Evolutionary conservation across 345 rosid genomes (phyloP), one percentile per base, ranked within the genome.

Genomic region (Populus nigra): DNA sequence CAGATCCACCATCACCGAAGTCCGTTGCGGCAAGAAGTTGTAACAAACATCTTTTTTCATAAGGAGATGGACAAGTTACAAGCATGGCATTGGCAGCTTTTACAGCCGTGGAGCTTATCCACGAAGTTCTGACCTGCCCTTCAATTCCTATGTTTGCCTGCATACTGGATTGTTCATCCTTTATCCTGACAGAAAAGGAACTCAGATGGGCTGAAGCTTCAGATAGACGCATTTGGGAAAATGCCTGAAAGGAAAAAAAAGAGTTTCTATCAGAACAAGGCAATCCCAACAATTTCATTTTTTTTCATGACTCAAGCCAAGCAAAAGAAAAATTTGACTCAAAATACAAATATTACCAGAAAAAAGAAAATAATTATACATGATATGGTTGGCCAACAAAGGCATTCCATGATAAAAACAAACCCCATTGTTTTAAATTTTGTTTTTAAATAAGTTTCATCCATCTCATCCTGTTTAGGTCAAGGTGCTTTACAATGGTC

Each of bases 151-250:
- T 72, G 84, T 76, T 87, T 83, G 91, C 85, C 79, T 82, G 93
- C 49, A 81, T 83, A 80, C 81, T 81, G 41, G 84, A 75, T 47
- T 88, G 83, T 79, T 96, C 98, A 33, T 93, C 98, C 91, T 90
- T 96, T 77, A 93, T 87, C 87, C 98, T 89, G 73, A 87, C 88
- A 80, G 94, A 89, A 80, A 92, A 96, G 76, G 99, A 96, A 85
- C 98, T 97, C 69, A 96, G 80, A 88, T 96, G 99, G 69, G 98
- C 99, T 78, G 97, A 88, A 83, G 99, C 97, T 88, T 96, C 99
- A 71, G 98, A 88, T 16, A 96, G 89, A 72, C 98, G 97, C 97
- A 92, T 92, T 83, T 96, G 99, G 65, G 92, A 90, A 87, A 93
- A 96, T 81, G 99, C 99, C 99, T 96, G 83, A 71, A 31, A 68